phyloP scores from a whole-genome alignment of 352 stramenopile genomes.

The Globisporangium canariense region DNA sequence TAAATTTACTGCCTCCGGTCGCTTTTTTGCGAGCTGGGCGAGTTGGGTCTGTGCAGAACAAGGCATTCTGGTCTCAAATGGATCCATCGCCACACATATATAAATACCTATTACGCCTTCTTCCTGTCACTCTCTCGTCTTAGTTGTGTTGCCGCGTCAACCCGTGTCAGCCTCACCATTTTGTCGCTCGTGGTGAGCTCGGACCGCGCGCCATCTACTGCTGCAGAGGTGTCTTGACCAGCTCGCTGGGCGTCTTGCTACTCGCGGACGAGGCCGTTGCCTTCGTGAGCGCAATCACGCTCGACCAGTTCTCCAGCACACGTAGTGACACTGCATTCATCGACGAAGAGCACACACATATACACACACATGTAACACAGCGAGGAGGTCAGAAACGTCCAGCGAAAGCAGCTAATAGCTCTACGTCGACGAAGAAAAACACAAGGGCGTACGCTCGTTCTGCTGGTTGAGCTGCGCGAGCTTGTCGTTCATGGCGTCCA shows the following conservation, averaged over 20 bases:
- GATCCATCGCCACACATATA: neutral
- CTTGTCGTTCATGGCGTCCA: conserved; percentile 75
- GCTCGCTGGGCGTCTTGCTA: conserved; percentile 44
- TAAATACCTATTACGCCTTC: conserved; percentile 1
- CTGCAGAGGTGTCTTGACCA: conserved; percentile 53
- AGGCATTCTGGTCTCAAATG: conserved; percentile 6
- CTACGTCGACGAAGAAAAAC: neutral
- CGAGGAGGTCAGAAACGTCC: conserved; percentile 1
- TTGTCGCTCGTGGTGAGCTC: neutral
- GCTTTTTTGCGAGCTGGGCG: neutral
- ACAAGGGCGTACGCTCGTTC: conserved; percentile 59
- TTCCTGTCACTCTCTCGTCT: neutral
- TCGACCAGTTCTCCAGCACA: conserved; percentile 81
- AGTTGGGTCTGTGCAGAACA: conserved; percentile 1
- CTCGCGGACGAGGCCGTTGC: conserved; percentile 25
- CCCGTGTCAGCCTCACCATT: neutral
- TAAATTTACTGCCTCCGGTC: conserved; percentile 6
- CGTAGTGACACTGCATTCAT: conserved; percentile 54
- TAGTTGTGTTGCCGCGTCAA: neutral
- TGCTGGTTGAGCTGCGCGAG: conserved; percentile 75
- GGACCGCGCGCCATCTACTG: neutral
- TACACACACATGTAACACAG: neutral
- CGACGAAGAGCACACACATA: neutral
- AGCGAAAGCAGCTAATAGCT: neutral
- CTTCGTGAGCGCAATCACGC: conserved; percentile 73